These are phyloP conservation scores for Wickerhamiella vanderwaltii DNA, from an alignment of 805 yeast genomes.

Conservation along the genomic window DNA sequence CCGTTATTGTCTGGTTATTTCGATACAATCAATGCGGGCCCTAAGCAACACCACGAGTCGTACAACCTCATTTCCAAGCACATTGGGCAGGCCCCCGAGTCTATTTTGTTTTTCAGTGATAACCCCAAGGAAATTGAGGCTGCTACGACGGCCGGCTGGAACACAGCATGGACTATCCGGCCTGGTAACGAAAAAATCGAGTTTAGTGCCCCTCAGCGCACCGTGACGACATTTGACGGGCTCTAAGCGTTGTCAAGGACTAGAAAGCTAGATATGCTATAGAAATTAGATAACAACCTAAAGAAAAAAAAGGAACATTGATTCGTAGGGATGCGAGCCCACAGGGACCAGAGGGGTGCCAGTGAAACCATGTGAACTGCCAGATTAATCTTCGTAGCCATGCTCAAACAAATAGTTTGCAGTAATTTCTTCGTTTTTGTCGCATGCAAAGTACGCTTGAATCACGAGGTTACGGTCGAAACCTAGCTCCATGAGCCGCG, in stretches of 20 bases:
- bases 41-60: slow-evolving; percentile 45
- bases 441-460: slow-evolving; percentile 95
- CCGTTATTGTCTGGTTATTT: slow-evolving; percentile 51
- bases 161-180: slow-evolving; percentile 46
- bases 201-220: background rate
- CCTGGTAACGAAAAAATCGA: slow-evolving; percentile 50
- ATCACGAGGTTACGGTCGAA: slow-evolving; percentile 78
- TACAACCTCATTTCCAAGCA: slow-evolving; percentile 43
- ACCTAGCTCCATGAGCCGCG: slow-evolving; percentile 82
- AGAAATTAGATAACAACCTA: too few relatives aligned
- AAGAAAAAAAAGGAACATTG: too few relatives aligned
- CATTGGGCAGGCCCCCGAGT: slow-evolving; percentile 27
- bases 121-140: slow-evolving; percentile 67
- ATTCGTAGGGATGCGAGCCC: too few relatives aligned
- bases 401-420: slow-evolving; percentile 74
- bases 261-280: too few relatives aligned
- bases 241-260: too few relatives aligned
- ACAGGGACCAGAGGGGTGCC: too few relatives aligned
- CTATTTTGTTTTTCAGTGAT: slow-evolving; percentile 64
- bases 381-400: slow-evolving; percentile 22
- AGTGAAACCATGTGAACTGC: too few relatives aligned
- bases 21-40: slow-evolving; percentile 78
- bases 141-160: slow-evolving; percentile 53
- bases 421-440: slow-evolving; percentile 91
- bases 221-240: background rate